A percentile compares a stretch with the other conserved stretches of the same genome.
These are phyloP conservation scores for Daphne laureola DNA, from an alignment of 441 rosid species.

Conservation along the genomic window DNA sequence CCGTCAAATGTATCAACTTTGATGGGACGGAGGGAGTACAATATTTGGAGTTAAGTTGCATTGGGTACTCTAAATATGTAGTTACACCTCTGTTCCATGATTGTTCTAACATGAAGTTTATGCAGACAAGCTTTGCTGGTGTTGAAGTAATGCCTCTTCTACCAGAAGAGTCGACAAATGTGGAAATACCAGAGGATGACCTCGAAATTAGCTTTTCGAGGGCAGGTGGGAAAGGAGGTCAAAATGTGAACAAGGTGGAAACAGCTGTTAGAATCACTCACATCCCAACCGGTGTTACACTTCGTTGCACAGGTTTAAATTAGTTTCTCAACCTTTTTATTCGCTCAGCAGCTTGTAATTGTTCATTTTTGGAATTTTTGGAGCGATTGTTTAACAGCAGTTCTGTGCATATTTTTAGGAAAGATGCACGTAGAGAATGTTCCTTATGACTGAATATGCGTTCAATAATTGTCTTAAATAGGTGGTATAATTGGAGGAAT, in stretches of 20 bases:
- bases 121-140: conserved; percentile 94
- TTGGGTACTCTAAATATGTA: no score
- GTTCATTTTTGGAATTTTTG: neutral
- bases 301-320: conserved; percentile 75
- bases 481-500: no score
- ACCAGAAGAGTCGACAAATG: conserved; percentile 68
- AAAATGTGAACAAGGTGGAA: conserved; percentile 94
- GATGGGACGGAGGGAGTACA: neutral
- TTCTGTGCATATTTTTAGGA: no score
- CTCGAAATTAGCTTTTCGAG: conserved; percentile 77
- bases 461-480: no score
- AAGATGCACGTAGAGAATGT: no score
- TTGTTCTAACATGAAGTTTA: conserved; percentile 17
- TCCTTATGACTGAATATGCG: no score
- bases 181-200: conserved; percentile 87
- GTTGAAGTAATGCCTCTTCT: conserved; percentile 96
- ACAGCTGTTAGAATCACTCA: conserved; percentile 89
- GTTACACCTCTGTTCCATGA: neutral
- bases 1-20: neutral
- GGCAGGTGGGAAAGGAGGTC: conserved; percentile 98
- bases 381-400: neutral
- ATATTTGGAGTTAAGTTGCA: neutral
- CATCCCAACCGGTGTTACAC: conserved; percentile 77
- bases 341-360: no score
- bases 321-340: neutral